Evolutionary conservation across 768 basidiomycete genomes (phyloP).

Genomic region (Naganishia vaughanmartiniae): DNA sequence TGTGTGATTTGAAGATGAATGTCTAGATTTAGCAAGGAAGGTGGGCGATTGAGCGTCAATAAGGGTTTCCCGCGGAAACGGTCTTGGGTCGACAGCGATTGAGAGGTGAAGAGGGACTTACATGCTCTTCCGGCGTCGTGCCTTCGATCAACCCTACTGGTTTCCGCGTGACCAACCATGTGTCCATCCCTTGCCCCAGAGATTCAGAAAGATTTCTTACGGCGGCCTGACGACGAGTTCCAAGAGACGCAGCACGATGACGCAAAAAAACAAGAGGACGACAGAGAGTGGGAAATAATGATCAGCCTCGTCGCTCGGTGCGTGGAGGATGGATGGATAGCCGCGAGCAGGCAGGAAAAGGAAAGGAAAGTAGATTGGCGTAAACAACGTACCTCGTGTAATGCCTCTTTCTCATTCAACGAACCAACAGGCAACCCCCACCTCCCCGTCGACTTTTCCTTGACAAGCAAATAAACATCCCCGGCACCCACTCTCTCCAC

Average conservation of each 20-base stretch:
- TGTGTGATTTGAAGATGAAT: slow-evolving; percentile 93
- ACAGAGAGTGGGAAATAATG: too few relatives aligned
- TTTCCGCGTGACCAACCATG: slow-evolving; percentile 86
- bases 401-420: slow-evolving; percentile 63
- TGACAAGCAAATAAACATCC: slow-evolving; percentile 82
- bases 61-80: too few relatives aligned
- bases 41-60: too few relatives aligned
- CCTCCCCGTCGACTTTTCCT: slow-evolving; percentile 56
- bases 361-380: too few relatives aligned
- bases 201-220: slow-evolving; percentile 66
- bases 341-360: too few relatives aligned
- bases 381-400: slow-evolving; percentile 66
- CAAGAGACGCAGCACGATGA: too few relatives aligned
- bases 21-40: too few relatives aligned
- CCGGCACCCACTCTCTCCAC: slow-evolving; percentile 78
- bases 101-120: background rate
- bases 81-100: background rate
- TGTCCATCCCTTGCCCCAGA: slow-evolving; percentile 81
- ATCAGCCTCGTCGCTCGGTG: too few relatives aligned
- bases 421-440: slow-evolving; percentile 82
- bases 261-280: too few relatives aligned
- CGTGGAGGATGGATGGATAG: too few relatives aligned
- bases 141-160: slow-evolving; percentile 69
- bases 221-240: slow-evolving; percentile 61
- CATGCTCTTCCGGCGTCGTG: slow-evolving; percentile 37